A percentile compares a stretch with the other conserved stretches of the same genome.
phyloP scores from a whole-genome alignment of 805 yeast genomes.

The Ogataea naganishii region DNA sequence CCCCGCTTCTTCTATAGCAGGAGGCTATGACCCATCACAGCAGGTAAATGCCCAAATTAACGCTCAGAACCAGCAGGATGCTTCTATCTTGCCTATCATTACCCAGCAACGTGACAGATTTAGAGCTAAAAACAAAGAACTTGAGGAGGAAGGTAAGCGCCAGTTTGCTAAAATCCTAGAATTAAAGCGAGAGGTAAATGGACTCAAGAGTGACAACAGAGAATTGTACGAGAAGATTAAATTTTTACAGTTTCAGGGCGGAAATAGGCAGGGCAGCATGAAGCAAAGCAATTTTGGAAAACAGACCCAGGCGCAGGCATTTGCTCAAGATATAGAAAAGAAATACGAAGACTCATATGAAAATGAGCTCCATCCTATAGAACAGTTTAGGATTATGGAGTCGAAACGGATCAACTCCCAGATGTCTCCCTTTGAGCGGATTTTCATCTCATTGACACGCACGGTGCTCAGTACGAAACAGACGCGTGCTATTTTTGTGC shows the following conservation, averaged over 20 bases:
- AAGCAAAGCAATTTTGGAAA: constrained; percentile 19
- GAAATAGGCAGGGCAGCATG: constrained; percentile 7
- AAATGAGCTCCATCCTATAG: constrained; percentile 73
- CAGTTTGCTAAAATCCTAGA: constrained; percentile 45
- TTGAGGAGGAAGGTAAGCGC: constrained; percentile 73
- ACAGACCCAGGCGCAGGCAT: constrained; percentile 13
- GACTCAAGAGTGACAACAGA: constrained; percentile 64
- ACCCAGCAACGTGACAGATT: constrained; percentile 95
- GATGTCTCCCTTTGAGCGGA: constrained; percentile 69
- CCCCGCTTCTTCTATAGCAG: constrained; percentile 45
- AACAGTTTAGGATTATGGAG: constrained; percentile 70
- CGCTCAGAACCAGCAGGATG: constrained; percentile 26
- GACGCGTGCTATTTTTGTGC: constrained; percentile 63
- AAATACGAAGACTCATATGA: constrained; percentile 62
- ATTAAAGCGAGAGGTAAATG: constrained; percentile 53
- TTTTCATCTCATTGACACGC: constrained; percentile 65
- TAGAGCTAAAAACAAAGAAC: constrained; percentile 70
- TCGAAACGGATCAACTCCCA: constrained; percentile 64
- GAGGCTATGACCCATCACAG: constrained; percentile 19
- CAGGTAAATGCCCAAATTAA: constrained; percentile 18
- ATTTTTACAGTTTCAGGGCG: constrained; percentile 47
- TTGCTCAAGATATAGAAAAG: constrained; percentile 34
- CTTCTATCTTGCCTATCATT: constrained; percentile 68
- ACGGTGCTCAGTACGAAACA: constrained; percentile 66
- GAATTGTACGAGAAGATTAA: constrained; percentile 74